Base-by-base conservation (phyloP, 139 green algal genomes). In the Chlamydomonas incerta region DNA sequence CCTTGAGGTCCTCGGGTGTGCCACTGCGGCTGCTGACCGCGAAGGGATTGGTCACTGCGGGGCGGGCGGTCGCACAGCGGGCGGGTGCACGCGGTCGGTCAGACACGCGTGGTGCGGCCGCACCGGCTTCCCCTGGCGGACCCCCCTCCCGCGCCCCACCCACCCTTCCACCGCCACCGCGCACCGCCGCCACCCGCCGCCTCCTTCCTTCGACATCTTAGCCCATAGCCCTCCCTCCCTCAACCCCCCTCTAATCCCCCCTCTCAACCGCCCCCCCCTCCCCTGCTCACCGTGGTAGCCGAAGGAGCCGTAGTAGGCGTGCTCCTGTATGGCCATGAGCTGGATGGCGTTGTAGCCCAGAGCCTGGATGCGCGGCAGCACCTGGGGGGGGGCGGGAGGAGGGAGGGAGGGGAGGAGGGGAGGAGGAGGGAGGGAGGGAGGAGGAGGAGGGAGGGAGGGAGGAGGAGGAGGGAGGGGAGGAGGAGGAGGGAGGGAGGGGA, bases 291-390 rank as follows among this genome's bases (percentile, higher is more conserved):
- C 96, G 85, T 99, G 96, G 90, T 99, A 98, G 24, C 96, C 97
- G 87, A 98, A 99, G 46, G 87, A 97, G 10, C 85, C 97, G 83
- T 98, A 99, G 89, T 98, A 99, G 15, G 96, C 91, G 87, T 99
- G 97, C 91, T 99, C 97, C 85, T 95, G 89, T 21, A 76, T 87
- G 3, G 96, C 97, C 96, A 98, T 98, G 63, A 99, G 91, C 88
- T 98, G 96, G 4, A 99, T 88, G 21, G 95, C 93, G 35, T 96
- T 99, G 94, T 99, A 99, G 21, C 96, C 96, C 76, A 88, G 87
- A 4, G 77, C 82, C 63, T 92, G 90, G 84, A 99, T 94, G 65
- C 96, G 90, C 14, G 97, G 97, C 50, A 99, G 90, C 46, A 99
- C 94, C 29, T 95, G 74, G 10, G 68, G 33, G 2, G 68, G 52